phyloP scores from a whole-genome alignment of 1,284 basidiomycete genomes.

The Microbotryum saponariae region DNA sequence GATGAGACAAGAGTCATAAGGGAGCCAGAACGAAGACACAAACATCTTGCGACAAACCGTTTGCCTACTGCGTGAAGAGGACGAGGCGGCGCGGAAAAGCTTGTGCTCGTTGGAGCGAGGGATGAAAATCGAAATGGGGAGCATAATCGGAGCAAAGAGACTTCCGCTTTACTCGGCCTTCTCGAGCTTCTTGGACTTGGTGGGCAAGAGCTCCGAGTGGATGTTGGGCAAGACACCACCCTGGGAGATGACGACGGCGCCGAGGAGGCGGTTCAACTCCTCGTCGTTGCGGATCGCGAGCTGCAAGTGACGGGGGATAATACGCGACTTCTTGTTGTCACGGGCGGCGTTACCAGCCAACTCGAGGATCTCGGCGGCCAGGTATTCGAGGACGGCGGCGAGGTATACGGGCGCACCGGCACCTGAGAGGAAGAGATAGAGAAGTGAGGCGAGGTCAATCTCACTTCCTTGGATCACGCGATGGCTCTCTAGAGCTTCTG shows the following conservation, averaged over 20 bases:
- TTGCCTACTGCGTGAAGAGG: no score
- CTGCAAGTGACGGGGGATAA: constrained; percentile 80
- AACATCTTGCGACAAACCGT: no score
- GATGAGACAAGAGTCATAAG: no score
- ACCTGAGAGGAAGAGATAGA: constrained; percentile 30
- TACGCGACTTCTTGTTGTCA: constrained; percentile 78
- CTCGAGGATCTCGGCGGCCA: constrained; percentile 80
- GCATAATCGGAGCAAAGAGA: no score
- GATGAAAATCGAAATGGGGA: no score
- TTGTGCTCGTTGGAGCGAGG: no score
- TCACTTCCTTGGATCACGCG: no score
- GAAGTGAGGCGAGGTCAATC: no score
- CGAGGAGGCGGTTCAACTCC: constrained; percentile 59
- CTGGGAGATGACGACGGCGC: constrained; percentile 78
- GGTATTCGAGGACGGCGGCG: constrained; percentile 73
- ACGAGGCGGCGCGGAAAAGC: no score
- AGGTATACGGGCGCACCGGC: constrained; percentile 59
- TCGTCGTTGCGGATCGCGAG: constrained; percentile 61
- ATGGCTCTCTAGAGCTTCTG: no score
- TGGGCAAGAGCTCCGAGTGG: constrained; percentile 58
- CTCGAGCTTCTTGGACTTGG: constrained; percentile 47
- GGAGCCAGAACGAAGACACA: no score
- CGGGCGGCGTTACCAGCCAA: constrained; percentile 70
- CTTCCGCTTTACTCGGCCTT: no score
- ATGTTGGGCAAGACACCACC: constrained; percentile 78